These are phyloP conservation scores for Pleurotus citrinopileatus DNA, from an alignment of 768 basidiomycete species.

Conservation along the genomic window DNA sequence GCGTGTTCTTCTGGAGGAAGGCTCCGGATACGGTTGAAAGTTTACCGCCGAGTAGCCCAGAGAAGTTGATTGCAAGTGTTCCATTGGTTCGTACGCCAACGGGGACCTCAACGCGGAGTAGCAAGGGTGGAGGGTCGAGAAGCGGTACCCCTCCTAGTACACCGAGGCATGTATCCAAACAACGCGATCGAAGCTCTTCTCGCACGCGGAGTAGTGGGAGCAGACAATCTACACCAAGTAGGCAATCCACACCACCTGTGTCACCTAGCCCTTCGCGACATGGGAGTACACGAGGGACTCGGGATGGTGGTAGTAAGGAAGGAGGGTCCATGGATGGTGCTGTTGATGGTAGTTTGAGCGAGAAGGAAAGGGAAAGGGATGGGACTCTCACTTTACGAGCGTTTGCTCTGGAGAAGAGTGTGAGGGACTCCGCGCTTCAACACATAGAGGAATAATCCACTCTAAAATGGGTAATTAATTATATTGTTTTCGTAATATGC, in stretches of 20 bases:
- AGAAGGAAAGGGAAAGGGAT: conserved; percentile 1
- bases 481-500: too few species aligned
- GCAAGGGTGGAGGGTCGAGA: conserved; percentile 25
- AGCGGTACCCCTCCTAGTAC: conserved; percentile 33
- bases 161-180: conserved; percentile 11
- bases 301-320: background rate
- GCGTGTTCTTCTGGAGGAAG: background rate
- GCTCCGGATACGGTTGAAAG: background rate
- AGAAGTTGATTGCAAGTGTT: background rate
- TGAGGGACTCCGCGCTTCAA: too few species aligned
- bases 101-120: conserved; percentile 21
- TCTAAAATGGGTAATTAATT: too few species aligned
- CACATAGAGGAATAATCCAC: too few species aligned
- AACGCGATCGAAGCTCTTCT: conserved; percentile 6
- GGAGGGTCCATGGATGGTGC: background rate
- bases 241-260: conserved; percentile 6
- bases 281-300: background rate
- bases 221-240: conserved; percentile 1
- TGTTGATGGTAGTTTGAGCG: background rate
- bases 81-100: background rate
- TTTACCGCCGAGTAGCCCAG: background rate
- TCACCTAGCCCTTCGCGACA: conserved; percentile 7
- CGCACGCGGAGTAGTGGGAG: background rate
- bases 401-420: conserved; percentile 8
- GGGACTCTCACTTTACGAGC: conserved; percentile 5